Evolutionary conservation across 768 basidiomycete genomes (phyloP).

Genomic region (Galerina marginata): DNA sequence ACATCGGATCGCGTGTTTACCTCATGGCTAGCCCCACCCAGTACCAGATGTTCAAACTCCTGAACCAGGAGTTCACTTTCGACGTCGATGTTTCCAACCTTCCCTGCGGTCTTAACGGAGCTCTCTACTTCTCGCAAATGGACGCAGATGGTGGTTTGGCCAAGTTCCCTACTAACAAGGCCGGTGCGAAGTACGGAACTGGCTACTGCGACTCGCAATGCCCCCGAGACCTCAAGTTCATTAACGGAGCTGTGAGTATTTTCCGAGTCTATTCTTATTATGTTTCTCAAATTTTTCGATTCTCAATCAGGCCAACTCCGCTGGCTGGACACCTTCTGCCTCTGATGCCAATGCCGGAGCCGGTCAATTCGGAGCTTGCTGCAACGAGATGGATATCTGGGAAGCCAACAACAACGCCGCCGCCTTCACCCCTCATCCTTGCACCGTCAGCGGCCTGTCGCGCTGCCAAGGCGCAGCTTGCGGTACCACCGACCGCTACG

Average conservation of each 20-base stretch:
- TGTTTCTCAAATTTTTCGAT: neutral
- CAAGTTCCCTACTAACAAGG: slow-evolving; percentile 54
- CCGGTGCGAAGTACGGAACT: slow-evolving; percentile 50
- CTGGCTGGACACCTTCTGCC: slow-evolving; percentile 2
- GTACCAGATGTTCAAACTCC: slow-evolving; percentile 51
- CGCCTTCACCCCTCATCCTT: slow-evolving; percentile 9
- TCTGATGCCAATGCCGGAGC: slow-evolving; percentile 3
- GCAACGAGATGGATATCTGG: slow-evolving; percentile 16
- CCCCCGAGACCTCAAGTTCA: slow-evolving; percentile 61
- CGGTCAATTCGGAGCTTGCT: slow-evolving; percentile 11
- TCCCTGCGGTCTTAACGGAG: slow-evolving; percentile 63
- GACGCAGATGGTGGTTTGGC: slow-evolving; percentile 55
- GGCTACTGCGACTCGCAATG: slow-evolving; percentile 52
- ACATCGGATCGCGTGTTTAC: slow-evolving; percentile 53
- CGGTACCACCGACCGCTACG: neutral
- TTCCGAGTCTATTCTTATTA: neutral
- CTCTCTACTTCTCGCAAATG: slow-evolving; percentile 63
- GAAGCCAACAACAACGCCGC: slow-evolving; percentile 1
- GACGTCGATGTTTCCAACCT: slow-evolving; percentile 64
- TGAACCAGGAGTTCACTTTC: slow-evolving; percentile 65
- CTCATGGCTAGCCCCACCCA: slow-evolving; percentile 49
- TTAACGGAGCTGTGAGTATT: slow-evolving; percentile 49
- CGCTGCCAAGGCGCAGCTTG: neutral
- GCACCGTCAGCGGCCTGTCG: neutral
- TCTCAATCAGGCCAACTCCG: slow-evolving; percentile 2